These are phyloP conservation scores for Schrenkiella parvula DNA, from an alignment of 345 rosid genomes.

Conservation along the genomic window DNA sequence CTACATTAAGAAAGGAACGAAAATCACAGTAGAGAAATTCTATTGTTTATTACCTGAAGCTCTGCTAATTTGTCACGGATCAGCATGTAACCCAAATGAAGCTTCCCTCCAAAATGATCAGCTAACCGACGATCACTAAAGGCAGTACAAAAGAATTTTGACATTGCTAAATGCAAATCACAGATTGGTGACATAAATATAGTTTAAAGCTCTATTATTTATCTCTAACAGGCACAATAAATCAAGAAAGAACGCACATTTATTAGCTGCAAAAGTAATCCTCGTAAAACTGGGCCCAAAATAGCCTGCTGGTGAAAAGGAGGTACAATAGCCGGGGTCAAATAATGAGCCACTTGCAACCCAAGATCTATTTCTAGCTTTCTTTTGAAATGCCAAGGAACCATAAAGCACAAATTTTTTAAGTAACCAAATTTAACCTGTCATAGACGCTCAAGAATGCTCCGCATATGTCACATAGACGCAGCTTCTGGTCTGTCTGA, in stretches of 20 bases:
- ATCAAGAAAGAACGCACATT: slow-evolving; percentile 96
- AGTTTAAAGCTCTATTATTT: slow-evolving; percentile 12
- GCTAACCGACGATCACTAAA: slow-evolving; percentile 98
- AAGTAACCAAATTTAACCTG: slow-evolving; percentile 51
- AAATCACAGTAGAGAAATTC: background rate
- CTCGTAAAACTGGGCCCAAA: slow-evolving; percentile 99
- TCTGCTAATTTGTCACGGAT: slow-evolving; percentile 91
- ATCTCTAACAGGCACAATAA: slow-evolving; percentile 49
- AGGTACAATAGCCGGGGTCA: slow-evolving; percentile 81
- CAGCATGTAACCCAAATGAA: slow-evolving; percentile 95
- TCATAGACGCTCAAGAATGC: slow-evolving; percentile 99
- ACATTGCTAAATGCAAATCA: slow-evolving; percentile 31
- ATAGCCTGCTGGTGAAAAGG: slow-evolving; percentile 99
- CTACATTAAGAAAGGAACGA: background rate
- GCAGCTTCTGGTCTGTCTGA: slow-evolving; percentile 99
- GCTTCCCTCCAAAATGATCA: slow-evolving; percentile 99
- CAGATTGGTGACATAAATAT: background rate
- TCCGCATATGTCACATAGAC: slow-evolving; percentile 99
- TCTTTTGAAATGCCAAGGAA: slow-evolving; percentile 30
- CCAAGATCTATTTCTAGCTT: slow-evolving; percentile 47
- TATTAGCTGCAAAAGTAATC: slow-evolving; percentile 99
- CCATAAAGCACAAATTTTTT: slow-evolving; percentile 20
- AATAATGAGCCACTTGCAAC: slow-evolving; percentile 89
- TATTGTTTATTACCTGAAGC: slow-evolving; percentile 59
- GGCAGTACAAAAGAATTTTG: slow-evolving; percentile 34